These are phyloP conservation scores for Glutinoglossum americanum DNA, from an alignment of 495 filamentous ascomycete species.

Conservation along the genomic window DNA sequence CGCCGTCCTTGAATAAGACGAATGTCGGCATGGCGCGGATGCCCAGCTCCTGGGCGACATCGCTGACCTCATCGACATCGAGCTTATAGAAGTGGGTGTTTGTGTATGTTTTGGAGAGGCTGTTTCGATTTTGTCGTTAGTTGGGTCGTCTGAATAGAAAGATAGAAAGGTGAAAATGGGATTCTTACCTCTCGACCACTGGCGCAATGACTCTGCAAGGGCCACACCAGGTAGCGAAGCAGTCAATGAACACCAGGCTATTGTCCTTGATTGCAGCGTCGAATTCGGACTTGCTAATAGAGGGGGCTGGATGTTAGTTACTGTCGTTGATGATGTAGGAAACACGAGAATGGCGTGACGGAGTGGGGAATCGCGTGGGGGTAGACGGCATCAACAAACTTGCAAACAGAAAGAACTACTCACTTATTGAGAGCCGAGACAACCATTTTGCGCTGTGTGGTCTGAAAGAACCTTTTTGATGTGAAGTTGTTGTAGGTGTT, in stretches of 20 bases:
- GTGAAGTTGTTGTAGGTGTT: conserved; percentile 15
- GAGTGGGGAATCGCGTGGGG: too few relatives aligned
- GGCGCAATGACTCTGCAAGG: conserved; percentile 86
- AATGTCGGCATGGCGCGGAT: conserved; percentile 96
- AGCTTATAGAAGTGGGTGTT: conserved; percentile 66
- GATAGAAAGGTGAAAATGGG: neutral
- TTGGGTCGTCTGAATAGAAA: conserved; percentile 3
- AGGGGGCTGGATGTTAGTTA: neutral
- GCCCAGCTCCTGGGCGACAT: conserved; percentile 56
- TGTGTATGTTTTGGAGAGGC: conserved; percentile 31
- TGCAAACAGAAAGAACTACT: too few relatives aligned
- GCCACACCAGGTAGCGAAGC: conserved; percentile 80
- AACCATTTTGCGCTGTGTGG: conserved; percentile 30
- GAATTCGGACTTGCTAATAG: conserved; percentile 41
- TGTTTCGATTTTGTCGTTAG: conserved; percentile 11
- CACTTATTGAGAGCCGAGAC: conserved; percentile 30
- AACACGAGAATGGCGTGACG: too few relatives aligned
- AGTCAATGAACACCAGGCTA: conserved; percentile 50
- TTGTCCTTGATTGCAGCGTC: conserved; percentile 25
- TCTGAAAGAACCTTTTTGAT: conserved; percentile 20
- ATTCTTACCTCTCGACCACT: conserved; percentile 35
- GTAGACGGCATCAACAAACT: too few relatives aligned
- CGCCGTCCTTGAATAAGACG: conserved; percentile 58
- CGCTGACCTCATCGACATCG: conserved; percentile 67
- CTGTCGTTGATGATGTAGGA: neutral